Percentiles rank a stretch among this genome's conserved stretches.
Conservation (phyloP, 768 basidiomycete genomes). For the Panellus pusillus region DNA sequence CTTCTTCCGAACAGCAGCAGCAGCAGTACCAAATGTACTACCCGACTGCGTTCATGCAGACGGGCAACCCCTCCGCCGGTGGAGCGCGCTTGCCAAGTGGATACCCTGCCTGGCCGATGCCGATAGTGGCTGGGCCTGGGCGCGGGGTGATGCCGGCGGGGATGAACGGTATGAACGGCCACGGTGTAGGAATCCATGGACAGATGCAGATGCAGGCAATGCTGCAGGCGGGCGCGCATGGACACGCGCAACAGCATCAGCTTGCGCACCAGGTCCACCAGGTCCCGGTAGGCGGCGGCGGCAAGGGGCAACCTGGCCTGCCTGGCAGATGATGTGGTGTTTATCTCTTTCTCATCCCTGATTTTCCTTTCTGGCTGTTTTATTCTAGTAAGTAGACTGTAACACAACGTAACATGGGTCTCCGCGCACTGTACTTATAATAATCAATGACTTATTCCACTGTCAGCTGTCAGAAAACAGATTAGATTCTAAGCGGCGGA, state of each 20-base stretch:
- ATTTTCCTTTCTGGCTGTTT: neutral
- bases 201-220: conserved; percentile 7
- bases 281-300: conserved; percentile 31
- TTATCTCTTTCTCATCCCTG: neutral
- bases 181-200: neutral
- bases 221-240: conserved; percentile 13
- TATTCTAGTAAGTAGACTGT: conserved; percentile 14
- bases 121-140: conserved; percentile 4
- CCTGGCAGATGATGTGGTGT: conserved; percentile 31
- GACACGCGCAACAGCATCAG: conserved; percentile 26
- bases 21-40: conserved; percentile 25
- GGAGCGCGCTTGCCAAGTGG: conserved; percentile 9
- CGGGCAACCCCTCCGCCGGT: neutral
- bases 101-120: conserved; percentile 8
- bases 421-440: conserved; percentile 20
- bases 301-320: conserved; percentile 32
- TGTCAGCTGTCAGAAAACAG: conserved; percentile 7
- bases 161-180: conserved; percentile 1
- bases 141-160: neutral
- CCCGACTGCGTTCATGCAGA: conserved; percentile 10
- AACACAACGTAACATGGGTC: conserved; percentile 9
- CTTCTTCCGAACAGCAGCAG: conserved; percentile 19
- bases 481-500: conserved; percentile 1
- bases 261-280: conserved; percentile 28
- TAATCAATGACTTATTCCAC: conserved; percentile 12